Base-by-base conservation (phyloP, 192 early-diverging fungal genomes). In the Coemansia sp. region DNA sequence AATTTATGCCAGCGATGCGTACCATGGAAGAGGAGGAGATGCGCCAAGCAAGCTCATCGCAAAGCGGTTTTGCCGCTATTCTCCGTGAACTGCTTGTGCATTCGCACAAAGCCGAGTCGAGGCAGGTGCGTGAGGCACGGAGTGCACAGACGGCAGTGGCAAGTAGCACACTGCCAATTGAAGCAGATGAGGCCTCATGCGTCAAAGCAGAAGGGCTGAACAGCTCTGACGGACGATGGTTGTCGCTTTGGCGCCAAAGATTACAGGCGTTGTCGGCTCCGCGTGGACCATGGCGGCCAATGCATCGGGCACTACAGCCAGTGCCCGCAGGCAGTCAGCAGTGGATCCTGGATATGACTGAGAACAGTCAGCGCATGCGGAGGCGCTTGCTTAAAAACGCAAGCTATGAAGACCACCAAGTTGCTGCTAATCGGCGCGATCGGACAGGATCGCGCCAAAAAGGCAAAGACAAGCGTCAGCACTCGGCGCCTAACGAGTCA, bases 1-100 rank as follows among this genome's bases (percentile, higher is more conserved):
- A 51, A 43, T 56, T 71, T 49, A 77, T 77, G 75, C 75, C 75
- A 4, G 65, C 61, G 3, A 77, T 77, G 75, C 75, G 75, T 47
- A 61, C 24, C 23, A 35, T 56, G 21, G 75, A 77, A 32, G 75
- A 77, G 52, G 58, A 57, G 6, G 75, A 77, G 43, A 77, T 77
- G 67, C 55, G 55, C 4, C 58, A 56, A 24, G 57, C 75, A 2
- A 47, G 37, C 12, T 11, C 25, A 10, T 76, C 69, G 32, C 69
- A 59, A 61, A 9, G 43, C n/a, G 10, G 23, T 27, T 77, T 77
- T 72, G 65, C 75, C 2, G 19, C 25, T 8, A 53, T 59, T 4
- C 43, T 77, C 17, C 65, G 59, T 24, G 66, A 67, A 17, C 37
- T 58, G 12, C 69, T 77, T 27, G 62, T 38, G 38, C 48, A n/a